Evolutionary conservation across 2,329 filamentous ascomycete species (phyloP).

Genomic region (Ophiosphaerella narmari): DNA sequence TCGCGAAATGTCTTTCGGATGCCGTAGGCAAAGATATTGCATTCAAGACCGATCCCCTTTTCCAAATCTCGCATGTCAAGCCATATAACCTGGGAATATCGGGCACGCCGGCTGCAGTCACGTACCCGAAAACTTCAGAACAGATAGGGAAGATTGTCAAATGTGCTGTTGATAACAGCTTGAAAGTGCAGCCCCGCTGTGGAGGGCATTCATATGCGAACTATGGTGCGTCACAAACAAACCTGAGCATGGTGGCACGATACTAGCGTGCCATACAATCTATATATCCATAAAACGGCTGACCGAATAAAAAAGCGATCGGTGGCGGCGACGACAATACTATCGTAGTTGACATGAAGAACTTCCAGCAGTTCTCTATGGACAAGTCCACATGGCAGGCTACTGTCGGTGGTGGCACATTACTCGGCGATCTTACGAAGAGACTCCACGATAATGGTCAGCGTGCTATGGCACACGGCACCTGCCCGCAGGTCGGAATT

Average conservation of each 20-base stretch:
- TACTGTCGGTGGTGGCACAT: constrained; percentile 55
- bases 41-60: constrained; percentile 28
- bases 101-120: constrained; percentile 58
- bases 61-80: constrained; percentile 38
- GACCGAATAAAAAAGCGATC: neutral
- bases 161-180: constrained; percentile 57
- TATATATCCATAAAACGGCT: neutral
- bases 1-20: constrained; percentile 35
- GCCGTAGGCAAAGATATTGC: constrained; percentile 34
- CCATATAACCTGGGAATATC: constrained; percentile 45
- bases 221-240: constrained; percentile 33
- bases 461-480: constrained; percentile 55
- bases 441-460: constrained; percentile 41
- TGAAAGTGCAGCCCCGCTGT: constrained; percentile 65
- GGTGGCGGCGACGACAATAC: constrained; percentile 52
- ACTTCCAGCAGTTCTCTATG: constrained; percentile 54
- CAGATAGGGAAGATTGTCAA: constrained; percentile 63
- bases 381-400: constrained; percentile 51
- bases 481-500: constrained; percentile 43
- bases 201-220: constrained; percentile 68
- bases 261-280: neutral
- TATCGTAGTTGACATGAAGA: constrained; percentile 56
- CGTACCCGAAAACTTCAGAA: constrained; percentile 57
- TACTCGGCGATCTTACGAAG: constrained; percentile 49
- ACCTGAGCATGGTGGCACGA: neutral